These are phyloP conservation scores for Trichodelitschia bisporula DNA, from an alignment of 495 filamentous ascomycete genomes.

Conservation along the genomic window DNA sequence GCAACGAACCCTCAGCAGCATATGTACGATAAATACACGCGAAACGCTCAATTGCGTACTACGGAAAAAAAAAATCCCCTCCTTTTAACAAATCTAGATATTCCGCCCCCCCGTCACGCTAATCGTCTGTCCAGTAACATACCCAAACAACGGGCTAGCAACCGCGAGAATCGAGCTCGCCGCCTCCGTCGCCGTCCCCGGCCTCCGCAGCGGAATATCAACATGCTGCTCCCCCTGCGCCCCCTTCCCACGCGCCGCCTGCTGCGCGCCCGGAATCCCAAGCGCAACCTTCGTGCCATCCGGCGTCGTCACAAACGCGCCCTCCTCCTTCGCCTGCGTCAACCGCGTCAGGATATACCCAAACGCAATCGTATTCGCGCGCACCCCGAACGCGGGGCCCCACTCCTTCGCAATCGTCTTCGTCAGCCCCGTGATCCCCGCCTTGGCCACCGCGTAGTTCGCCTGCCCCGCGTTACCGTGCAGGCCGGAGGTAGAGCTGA, in stretches of 20 bases:
- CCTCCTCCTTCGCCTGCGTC: constrained; percentile 57
- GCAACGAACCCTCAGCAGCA: too few species aligned
- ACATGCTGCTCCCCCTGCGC: constrained; percentile 16
- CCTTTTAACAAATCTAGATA: too few species aligned
- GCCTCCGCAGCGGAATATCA: constrained; percentile 55
- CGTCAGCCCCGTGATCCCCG: constrained; percentile 52
- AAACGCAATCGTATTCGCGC: constrained; percentile 65
- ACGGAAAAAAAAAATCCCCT: too few species aligned
- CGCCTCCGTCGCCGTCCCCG: constrained; percentile 55
- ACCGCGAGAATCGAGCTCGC: constrained; percentile 58
- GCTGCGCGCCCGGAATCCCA: constrained; percentile 42
- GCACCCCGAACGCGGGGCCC: constrained; percentile 62
- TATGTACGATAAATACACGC: too few species aligned
- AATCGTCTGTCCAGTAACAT: constrained; percentile 67
- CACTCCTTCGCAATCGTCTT: constrained; percentile 84
- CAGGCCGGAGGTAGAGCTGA: constrained; percentile 51
- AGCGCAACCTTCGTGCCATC: constrained; percentile 56
- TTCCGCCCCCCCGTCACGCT: constrained; percentile 64
- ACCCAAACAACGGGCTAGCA: constrained; percentile 53
- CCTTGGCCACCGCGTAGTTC: constrained; percentile 68
- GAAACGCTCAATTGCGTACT: too few species aligned
- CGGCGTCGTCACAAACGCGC: constrained; percentile 47
- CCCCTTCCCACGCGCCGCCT: constrained; percentile 11
- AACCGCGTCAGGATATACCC: constrained; percentile 55
- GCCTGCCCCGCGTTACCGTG: constrained; percentile 71